Conservation (phyloP, 495 filamentous ascomycete species). For the Aspergillus haitiensis region DNA sequence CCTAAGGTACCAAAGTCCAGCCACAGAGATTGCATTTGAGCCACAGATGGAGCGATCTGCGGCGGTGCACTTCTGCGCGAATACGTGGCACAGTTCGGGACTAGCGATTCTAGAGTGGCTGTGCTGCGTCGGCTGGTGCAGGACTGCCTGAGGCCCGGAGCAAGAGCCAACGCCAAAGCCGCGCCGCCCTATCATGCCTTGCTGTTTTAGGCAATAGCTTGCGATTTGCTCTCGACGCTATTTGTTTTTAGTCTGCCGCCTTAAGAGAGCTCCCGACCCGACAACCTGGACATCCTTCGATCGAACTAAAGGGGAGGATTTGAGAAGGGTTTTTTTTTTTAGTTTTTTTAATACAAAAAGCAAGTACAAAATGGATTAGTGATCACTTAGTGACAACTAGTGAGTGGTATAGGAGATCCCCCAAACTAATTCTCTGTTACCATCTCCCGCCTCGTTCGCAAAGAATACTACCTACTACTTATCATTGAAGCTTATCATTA, state of each 20-base stretch:
- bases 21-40: slow-evolving; percentile 22
- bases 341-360: neutral
- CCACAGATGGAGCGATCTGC: slow-evolving; percentile 24
- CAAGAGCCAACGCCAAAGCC: slow-evolving; percentile 6
- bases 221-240: slow-evolving; percentile 6
- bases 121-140: slow-evolving; percentile 17
- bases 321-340: neutral
- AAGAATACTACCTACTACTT: too few species aligned
- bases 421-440: neutral
- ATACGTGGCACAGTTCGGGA: slow-evolving; percentile 21
- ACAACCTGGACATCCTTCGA: slow-evolving; percentile 22
- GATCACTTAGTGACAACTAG: neutral
- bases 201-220: slow-evolving; percentile 3
- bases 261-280: slow-evolving; percentile 7
- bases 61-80: slow-evolving; percentile 5
- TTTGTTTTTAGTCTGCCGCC: slow-evolving; percentile 6
- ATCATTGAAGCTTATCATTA: too few species aligned
- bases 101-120: slow-evolving; percentile 22
- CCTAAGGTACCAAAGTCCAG: slow-evolving; percentile 19
- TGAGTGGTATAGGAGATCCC: neutral
- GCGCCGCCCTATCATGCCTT: slow-evolving; percentile 6
- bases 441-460: too few species aligned
- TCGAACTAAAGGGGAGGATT: slow-evolving; percentile 22
- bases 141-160: slow-evolving; percentile 8
- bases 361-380: neutral